Evolutionary conservation across 2,329 filamentous ascomycete genomes (phyloP), one percentile per base, ranked within the genome.

Genomic region (Lecanicillium sp.): DNA sequence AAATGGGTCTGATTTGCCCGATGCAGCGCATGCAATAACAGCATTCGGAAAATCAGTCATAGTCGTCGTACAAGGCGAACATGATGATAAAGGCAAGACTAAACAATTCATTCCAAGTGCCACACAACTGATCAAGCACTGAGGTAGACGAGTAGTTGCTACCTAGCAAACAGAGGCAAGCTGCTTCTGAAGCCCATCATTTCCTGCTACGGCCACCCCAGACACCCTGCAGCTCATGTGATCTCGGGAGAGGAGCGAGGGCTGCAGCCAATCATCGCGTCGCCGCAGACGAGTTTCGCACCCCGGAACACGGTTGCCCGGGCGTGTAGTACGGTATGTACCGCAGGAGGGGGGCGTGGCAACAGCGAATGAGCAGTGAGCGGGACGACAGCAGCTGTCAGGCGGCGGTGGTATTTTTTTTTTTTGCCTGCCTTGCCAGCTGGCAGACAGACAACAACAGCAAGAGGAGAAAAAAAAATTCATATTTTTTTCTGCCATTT

Each of bases 361-460:
- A 12, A 13, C 19, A 33, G 37, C 14, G 12, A 28, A 19, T 18
- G 32, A 17, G 32, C 13, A 30, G 29, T 13, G 29, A 15, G 14
- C 11, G 12, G 29, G 29, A 30, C 29, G 29, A 13, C 29, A 30
- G 13, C 11, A 30, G 29, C 29, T n/a, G 29, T n/a, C 29, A 14
- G 37, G 37, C 18, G 17, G 20, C 18, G 9, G 20, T 38, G 22
- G 30, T 17, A 28, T 17, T 6, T 20, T 38, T 29, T 22, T 15
- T 14, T 37, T 37, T 37, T 16, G 35, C 35, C 29, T 33, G 33
- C 29, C 22, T 22, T 37, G 38, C 33, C 38, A 41, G 38, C 38
- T 36, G 38, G 38, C 38, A 33, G 32, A 5, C 28, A 9, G 31
- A 11, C 17, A 32, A 25, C 12, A 6, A 25, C 30, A 14, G n/a